Percentiles rank a stretch among this genome's conserved stretches.
These are phyloP conservation scores for Gossypium davidsonii DNA, from an alignment of 441 rosid genomes.

Conservation along the genomic window DNA sequence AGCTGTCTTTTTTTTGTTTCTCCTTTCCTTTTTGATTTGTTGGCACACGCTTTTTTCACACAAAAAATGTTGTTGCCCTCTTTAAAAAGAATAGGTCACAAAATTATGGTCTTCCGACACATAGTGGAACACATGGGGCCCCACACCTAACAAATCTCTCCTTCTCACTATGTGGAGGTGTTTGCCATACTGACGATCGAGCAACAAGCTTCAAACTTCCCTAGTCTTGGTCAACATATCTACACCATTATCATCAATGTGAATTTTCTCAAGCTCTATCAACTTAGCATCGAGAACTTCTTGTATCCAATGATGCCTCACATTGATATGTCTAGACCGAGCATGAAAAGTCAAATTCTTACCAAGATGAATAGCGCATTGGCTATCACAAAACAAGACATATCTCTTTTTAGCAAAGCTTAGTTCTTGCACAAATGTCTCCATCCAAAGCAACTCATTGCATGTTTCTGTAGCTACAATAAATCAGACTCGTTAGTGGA, in stretches of 20 bases:
- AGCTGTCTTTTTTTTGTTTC: too few relatives aligned
- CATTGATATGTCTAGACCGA: background rate
- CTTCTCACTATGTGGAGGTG: conserved; percentile 24
- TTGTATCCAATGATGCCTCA: background rate
- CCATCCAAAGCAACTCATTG: background rate
- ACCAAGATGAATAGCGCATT: background rate
- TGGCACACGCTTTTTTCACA: too few relatives aligned
- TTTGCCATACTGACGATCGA: background rate
- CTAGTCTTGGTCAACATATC: background rate
- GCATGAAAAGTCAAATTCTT: too few relatives aligned
- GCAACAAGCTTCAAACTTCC: background rate
- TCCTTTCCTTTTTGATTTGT: too few relatives aligned
- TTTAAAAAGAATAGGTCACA: too few relatives aligned
- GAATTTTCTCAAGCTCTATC: background rate
- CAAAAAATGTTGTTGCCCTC: too few relatives aligned
- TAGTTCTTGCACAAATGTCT: background rate
- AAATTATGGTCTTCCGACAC: too few relatives aligned
- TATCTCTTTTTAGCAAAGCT: background rate
- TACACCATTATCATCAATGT: background rate
- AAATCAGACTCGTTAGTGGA: background rate
- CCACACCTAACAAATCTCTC: background rate
- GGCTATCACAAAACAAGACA: background rate
- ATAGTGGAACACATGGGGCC: too few relatives aligned
- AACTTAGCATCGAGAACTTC: background rate
- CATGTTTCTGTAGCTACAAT: background rate